Conservation (phyloP, 495 filamentous ascomycete genomes). For the Aspergillus homomorphus region DNA sequence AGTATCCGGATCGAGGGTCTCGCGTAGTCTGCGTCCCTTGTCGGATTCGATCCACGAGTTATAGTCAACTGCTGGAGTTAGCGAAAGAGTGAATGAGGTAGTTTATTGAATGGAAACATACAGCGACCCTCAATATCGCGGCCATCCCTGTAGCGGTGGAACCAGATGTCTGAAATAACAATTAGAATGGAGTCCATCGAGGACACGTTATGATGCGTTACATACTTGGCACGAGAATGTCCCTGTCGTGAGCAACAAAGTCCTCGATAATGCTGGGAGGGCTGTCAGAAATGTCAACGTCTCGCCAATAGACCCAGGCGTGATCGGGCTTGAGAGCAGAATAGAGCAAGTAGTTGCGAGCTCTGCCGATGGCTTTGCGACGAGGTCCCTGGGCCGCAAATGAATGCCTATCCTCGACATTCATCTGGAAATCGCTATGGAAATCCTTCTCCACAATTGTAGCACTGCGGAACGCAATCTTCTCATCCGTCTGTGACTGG, state of each 20-base stretch:
- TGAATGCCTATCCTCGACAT: slow-evolving; percentile 76
- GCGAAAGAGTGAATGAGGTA: slow-evolving; percentile 11
- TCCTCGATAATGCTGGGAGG: slow-evolving; percentile 87
- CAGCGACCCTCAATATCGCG: slow-evolving; percentile 92
- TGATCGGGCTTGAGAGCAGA: slow-evolving; percentile 87
- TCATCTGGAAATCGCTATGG: slow-evolving; percentile 62
- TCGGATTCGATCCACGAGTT: slow-evolving; percentile 98
- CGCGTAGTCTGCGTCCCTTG: slow-evolving; percentile 68
- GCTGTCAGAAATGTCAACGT: slow-evolving; percentile 93
- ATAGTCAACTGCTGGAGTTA: slow-evolving; percentile 72
- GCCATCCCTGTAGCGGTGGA: slow-evolving; percentile 83
- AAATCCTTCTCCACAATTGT: slow-evolving; percentile 89
- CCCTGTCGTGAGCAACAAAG: slow-evolving; percentile 87
- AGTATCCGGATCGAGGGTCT: slow-evolving; percentile 69
- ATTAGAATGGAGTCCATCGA: slow-evolving; percentile 23
- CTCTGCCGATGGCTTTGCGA: slow-evolving; percentile 83
- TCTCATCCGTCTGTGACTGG: slow-evolving; percentile 72
- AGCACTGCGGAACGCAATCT: slow-evolving; percentile 76
- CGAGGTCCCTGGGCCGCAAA: slow-evolving; percentile 88
- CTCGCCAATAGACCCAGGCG: slow-evolving; percentile 98
- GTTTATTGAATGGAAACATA: slow-evolving; percentile 41
- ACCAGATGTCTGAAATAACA: slow-evolving; percentile 78
- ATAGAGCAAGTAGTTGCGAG: slow-evolving; percentile 87
- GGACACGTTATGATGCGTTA: not conserved
- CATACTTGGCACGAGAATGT: slow-evolving; percentile 95